Percentiles rank a stretch among this genome's conserved stretches.
Conservation (phyloP, 257 asterid species). For the Haberlea rhodopensis region DNA sequence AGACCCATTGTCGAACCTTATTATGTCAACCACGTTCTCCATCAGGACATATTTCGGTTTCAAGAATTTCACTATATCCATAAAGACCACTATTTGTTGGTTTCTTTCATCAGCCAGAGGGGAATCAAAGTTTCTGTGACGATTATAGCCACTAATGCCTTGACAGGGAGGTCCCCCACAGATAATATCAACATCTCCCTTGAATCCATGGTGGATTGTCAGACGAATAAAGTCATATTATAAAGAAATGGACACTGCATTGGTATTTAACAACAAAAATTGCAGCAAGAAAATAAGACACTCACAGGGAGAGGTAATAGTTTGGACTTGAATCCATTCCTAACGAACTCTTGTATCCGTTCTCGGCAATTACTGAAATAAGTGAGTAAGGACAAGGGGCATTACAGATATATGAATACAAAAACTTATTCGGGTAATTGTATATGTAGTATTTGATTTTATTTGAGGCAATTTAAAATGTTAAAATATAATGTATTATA, state of each 20-base stretch:
- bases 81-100: slow-evolving; percentile 73
- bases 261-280: background rate
- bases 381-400: background rate
- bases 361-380: slow-evolving; percentile 67
- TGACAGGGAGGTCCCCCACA: slow-evolving; percentile 99
- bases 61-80: slow-evolving; percentile 73
- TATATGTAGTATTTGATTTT: no score
- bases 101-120: slow-evolving; percentile 79
- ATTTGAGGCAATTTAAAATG: background rate
- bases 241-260: background rate
- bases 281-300: slow-evolving; percentile 18
- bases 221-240: background rate
- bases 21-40: slow-evolving; percentile 89
- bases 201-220: slow-evolving; percentile 21
- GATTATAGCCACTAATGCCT: slow-evolving; percentile 92
- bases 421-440: background rate
- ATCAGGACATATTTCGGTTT: slow-evolving; percentile 74
- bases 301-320: slow-evolving; percentile 88
- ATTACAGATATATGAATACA: slow-evolving; percentile 13
- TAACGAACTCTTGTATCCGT: slow-evolving; percentile 59
- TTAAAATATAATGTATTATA: no score
- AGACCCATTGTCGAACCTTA: slow-evolving; percentile 70
- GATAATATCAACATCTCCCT: slow-evolving; percentile 82
- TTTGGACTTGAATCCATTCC: slow-evolving; percentile 51
- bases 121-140: slow-evolving; percentile 56